Conservation (phyloP, 768 basidiomycete genomes). For the Ramaria sp. region DNA sequence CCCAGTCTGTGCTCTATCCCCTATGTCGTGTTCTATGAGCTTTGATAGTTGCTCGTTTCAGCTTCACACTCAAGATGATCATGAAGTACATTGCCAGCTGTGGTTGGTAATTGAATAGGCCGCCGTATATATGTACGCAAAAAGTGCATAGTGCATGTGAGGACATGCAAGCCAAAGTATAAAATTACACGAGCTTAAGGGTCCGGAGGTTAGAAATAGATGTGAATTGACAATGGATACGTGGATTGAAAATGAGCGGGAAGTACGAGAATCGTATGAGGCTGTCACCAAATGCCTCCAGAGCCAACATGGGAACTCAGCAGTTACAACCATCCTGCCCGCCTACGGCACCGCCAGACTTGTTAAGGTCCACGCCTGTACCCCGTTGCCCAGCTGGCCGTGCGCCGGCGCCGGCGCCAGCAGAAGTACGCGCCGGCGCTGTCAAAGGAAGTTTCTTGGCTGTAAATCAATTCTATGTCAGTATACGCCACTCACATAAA, state of each 20-base stretch:
- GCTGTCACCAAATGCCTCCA: background rate
- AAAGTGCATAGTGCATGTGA: background rate
- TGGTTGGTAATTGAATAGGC: no score
- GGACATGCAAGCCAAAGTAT: background rate
- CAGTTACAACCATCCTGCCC: constrained; percentile 65
- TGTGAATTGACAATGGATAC: background rate
- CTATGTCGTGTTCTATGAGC: no score
- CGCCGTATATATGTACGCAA: no score
- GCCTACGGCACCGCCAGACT: constrained; percentile 37
- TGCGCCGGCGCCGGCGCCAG: constrained; percentile 38
- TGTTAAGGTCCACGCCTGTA: constrained; percentile 77
- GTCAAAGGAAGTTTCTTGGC: constrained; percentile 86
- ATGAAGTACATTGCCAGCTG: no score
- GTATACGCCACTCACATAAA: constrained; percentile 1
- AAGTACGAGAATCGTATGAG: constrained; percentile 2
- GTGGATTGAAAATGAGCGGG: constrained; percentile 8
- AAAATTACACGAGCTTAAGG: background rate
- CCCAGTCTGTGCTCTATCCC: background rate
- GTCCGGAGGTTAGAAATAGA: background rate
- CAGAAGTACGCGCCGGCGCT: constrained; percentile 48
- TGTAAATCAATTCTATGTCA: constrained; percentile 20
- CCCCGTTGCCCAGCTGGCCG: constrained; percentile 31
- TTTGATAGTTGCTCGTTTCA: no score
- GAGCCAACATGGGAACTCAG: constrained; percentile 21
- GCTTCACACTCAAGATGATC: no score